Conservation (phyloP, 495 filamentous ascomycete genomes). For the Xylona heveae region DNA sequence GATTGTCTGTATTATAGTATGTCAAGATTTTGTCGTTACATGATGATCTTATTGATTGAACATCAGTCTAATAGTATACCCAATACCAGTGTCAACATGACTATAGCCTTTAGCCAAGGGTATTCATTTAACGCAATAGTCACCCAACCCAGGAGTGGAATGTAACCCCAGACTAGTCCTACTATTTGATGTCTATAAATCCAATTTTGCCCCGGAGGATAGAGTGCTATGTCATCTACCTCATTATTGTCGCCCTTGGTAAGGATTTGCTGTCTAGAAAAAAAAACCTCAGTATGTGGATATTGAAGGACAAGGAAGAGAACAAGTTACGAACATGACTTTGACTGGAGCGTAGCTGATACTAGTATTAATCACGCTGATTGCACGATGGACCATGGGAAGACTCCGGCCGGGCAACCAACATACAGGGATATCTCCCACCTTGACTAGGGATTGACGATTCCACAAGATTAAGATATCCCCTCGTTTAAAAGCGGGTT, state of each 20-base stretch:
- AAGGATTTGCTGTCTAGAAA: slow-evolving; percentile 9
- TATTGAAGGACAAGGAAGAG: too few species aligned
- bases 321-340: too few species aligned
- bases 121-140: slow-evolving; percentile 3
- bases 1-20: too few species aligned
- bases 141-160: slow-evolving; percentile 10
- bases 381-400: slow-evolving; percentile 18
- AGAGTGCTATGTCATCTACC: slow-evolving; percentile 10
- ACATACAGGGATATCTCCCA: slow-evolving; percentile 16
- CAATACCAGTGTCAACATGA: too few species aligned
- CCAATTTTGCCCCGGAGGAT: slow-evolving; percentile 8
- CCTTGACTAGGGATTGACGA: slow-evolving; percentile 4
- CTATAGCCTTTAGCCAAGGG: too few species aligned
- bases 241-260: slow-evolving; percentile 16
- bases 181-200: slow-evolving; percentile 11
- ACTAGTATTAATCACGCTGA: too few species aligned
- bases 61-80: too few species aligned
- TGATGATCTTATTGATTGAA: too few species aligned
- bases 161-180: slow-evolving; percentile 10
- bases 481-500: slow-evolving; percentile 17
- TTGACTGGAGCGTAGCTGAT: too few species aligned
- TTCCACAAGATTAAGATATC: slow-evolving; percentile 17
- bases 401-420: slow-evolving; percentile 13
- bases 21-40: too few species aligned
- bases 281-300: neutral